A percentile compares a stretch with the other conserved stretches of the same genome.
Conservation (phyloP, 371 early-diverging fungal genomes). For the Mucor piriformis region DNA sequence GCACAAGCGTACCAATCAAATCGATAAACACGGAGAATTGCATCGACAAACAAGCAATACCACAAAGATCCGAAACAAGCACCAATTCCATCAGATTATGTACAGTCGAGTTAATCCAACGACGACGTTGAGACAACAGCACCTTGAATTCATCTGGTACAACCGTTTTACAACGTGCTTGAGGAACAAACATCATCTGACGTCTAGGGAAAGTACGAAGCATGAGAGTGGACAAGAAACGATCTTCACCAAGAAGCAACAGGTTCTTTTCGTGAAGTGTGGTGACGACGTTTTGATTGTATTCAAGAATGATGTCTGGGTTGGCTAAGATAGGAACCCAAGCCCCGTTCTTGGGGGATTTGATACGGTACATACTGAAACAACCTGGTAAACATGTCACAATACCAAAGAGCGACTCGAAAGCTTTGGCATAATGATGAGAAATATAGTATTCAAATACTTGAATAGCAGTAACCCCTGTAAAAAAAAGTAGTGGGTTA, state of each 20-base stretch:
- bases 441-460: slow-evolving; percentile 97
- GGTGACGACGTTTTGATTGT: slow-evolving; percentile 87
- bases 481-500: background rate
- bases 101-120: slow-evolving; percentile 99
- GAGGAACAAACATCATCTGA: slow-evolving; percentile 92
- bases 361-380: slow-evolving; percentile 90
- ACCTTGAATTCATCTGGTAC: slow-evolving; percentile 93
- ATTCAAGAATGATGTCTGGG: slow-evolving; percentile 87
- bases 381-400: slow-evolving; percentile 98
- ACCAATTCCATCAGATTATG: slow-evolving; percentile 97
- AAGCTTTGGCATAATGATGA: slow-evolving; percentile 94
- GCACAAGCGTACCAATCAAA: slow-evolving; percentile 92
- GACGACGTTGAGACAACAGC: slow-evolving; percentile 93
- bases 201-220: slow-evolving; percentile 90
- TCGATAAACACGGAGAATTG: slow-evolving; percentile 97
- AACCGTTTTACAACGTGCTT: slow-evolving; percentile 91
- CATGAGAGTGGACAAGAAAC: slow-evolving; percentile 94
- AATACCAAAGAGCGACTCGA: slow-evolving; percentile 96
- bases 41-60: slow-evolving; percentile 98
- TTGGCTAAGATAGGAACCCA: slow-evolving; percentile 88
- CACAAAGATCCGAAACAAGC: slow-evolving; percentile 92
- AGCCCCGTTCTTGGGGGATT: slow-evolving; percentile 75
- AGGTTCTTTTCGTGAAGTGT: slow-evolving; percentile 98
- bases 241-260: slow-evolving; percentile 94
- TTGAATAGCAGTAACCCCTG: slow-evolving; percentile 60